phyloP scores from a whole-genome alignment of 176 grass and related monocot genomes.

The Musa acuminata region DNA sequence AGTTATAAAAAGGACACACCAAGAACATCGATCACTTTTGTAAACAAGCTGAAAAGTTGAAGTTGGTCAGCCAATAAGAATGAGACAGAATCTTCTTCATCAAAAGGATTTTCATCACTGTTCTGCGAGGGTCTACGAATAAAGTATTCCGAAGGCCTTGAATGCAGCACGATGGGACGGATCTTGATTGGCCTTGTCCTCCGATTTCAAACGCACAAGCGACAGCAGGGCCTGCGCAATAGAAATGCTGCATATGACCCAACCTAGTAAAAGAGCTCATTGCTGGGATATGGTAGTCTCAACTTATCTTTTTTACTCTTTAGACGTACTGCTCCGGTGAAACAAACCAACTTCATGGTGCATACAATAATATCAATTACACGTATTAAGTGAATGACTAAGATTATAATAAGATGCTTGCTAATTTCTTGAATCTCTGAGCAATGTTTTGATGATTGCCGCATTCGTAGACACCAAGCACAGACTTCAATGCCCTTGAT shows the following conservation, averaged over 20 bases:
- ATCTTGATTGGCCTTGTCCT: not conserved
- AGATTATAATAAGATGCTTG: conserved; percentile 26
- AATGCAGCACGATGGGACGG: too few relatives aligned
- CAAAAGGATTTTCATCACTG: too few relatives aligned
- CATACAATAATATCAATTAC: not conserved
- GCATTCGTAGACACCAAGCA: conserved; percentile 51
- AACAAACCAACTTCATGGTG: not conserved
- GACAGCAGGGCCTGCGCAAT: not conserved
- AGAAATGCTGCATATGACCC: too few relatives aligned
- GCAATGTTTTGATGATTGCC: conserved; percentile 40
- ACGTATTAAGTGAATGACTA: not conserved
- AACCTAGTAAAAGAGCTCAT: too few relatives aligned
- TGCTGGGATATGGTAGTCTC: too few relatives aligned
- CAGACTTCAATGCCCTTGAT: conserved; percentile 35
- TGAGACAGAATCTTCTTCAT: too few relatives aligned
- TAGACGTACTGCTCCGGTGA: not conserved
- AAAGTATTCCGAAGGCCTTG: too few relatives aligned
- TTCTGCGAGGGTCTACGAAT: too few relatives aligned
- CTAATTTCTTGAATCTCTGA: conserved; percentile 72
- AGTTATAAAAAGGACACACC: too few relatives aligned
- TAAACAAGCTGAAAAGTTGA: too few relatives aligned
- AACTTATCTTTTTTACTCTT: not conserved
- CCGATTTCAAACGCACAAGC: not conserved
- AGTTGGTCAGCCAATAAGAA: too few relatives aligned
- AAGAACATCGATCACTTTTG: too few relatives aligned